Percentiles rank a stretch among this genome's conserved stretches.
phyloP scores from a whole-genome alignment of 345 rosid genomes.

The Eucalyptus pauciflora region DNA sequence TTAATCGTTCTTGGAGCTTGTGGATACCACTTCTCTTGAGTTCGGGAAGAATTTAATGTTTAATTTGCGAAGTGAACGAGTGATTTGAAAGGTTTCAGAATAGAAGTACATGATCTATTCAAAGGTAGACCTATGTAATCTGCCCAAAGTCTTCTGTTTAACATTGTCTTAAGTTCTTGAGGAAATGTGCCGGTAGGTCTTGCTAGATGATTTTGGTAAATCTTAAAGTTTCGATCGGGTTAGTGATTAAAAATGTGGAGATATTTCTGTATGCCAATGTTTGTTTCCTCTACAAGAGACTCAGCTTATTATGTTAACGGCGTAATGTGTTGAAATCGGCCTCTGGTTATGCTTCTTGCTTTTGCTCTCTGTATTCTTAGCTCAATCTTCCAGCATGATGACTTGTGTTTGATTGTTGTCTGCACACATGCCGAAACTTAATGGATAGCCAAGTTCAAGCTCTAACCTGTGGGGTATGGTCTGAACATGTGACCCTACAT shows the following conservation, averaged over 20 bases:
- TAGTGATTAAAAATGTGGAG: neutral
- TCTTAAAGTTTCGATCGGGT: neutral
- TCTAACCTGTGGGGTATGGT: neutral
- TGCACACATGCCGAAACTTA: rapidly evolving
- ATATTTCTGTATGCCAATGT: neutral
- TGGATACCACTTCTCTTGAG: neutral
- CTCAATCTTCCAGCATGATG: neutral
- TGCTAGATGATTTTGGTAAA: neutral
- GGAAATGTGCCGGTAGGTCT: neutral
- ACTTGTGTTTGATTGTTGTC: neutral
- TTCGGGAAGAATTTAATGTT: neutral
- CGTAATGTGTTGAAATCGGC: neutral
- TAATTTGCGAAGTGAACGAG: neutral
- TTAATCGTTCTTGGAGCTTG: neutral
- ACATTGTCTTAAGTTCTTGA: neutral
- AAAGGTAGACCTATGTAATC: neutral
- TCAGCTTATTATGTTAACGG: neutral
- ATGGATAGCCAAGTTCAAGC: neutral
- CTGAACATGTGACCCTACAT: neutral
- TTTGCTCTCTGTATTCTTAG: neutral
- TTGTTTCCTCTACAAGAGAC: neutral
- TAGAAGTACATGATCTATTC: neutral
- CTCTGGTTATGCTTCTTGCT: neutral
- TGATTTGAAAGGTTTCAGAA: neutral
- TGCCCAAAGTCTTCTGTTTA: neutral